Percentiles rank a stretch among this genome's conserved stretches.
Evolutionary conservation across 1,284 basidiomycete species (phyloP).

Genomic region (Somion occarium): DNA sequence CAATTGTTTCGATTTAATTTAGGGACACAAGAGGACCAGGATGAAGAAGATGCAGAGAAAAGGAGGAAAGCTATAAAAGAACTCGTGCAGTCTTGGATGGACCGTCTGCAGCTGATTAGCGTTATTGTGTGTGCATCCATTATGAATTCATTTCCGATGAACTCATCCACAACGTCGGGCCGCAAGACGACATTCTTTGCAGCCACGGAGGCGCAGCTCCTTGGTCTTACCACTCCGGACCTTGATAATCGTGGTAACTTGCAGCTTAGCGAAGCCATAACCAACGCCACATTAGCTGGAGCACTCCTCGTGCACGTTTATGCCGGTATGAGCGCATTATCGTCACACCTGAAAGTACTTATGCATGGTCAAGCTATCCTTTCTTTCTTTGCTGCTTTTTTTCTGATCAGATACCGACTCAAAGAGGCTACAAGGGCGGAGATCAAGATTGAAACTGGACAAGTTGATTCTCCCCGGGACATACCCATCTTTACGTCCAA

Average conservation of each 20-base stretch:
- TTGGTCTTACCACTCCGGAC: constrained; percentile 33
- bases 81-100: constrained; percentile 55
- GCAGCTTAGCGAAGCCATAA: constrained; percentile 26
- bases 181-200: constrained; percentile 59
- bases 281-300: constrained; percentile 44
- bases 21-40: constrained; percentile 17
- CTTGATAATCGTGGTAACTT: neutral
- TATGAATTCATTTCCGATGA: neutral
- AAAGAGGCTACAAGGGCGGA: constrained; percentile 18
- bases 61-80: constrained; percentile 41
- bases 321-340: constrained; percentile 37
- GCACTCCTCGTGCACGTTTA: constrained; percentile 50
- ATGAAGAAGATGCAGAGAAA: constrained; percentile 13
- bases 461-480: neutral
- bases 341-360: neutral
- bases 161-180: neutral
- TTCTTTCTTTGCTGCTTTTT: constrained; percentile 54
- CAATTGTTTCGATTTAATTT: neutral
- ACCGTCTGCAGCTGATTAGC: constrained; percentile 52
- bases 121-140: constrained; percentile 43
- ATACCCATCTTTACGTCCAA: constrained; percentile 10
- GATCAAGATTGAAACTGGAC: constrained; percentile 14
- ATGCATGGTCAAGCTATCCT: constrained; percentile 39
- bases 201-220: constrained; percentile 48
- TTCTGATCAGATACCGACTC: constrained; percentile 50